phyloP scores from a whole-genome alignment of 2,329 filamentous ascomycete species.

The Colletotrichum sp. region DNA sequence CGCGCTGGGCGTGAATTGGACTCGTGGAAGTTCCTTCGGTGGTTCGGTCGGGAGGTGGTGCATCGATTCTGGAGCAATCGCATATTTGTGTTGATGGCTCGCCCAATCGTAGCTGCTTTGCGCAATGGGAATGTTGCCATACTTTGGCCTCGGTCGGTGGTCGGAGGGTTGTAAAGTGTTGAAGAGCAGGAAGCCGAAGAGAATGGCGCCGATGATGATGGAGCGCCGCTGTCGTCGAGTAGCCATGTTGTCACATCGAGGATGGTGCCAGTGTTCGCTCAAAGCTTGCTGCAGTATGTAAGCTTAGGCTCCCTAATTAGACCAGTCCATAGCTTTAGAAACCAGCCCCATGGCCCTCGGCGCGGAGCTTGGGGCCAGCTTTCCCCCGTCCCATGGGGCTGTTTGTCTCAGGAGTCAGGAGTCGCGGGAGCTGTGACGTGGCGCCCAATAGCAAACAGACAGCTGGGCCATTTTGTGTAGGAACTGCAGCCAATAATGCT shows the following conservation, averaged over 20 bases:
- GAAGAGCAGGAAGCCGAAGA: conserved; percentile 7
- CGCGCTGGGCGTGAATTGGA: conserved; percentile 15
- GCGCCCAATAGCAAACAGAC: background rate
- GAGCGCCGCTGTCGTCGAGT: conserved; percentile 19
- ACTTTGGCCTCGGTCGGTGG: background rate
- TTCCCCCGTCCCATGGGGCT: background rate
- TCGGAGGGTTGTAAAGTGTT: background rate
- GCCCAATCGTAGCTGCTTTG: conserved; percentile 22
- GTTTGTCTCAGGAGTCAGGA: background rate
- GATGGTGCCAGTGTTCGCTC: background rate
- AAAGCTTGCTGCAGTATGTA: background rate
- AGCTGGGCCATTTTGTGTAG: background rate
- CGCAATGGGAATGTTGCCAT: conserved; percentile 2
- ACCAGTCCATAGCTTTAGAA: background rate
- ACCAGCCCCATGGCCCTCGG: background rate
- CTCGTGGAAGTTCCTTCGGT: conserved; percentile 1
- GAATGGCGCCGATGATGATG: conserved; percentile 9
- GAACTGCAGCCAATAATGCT: background rate
- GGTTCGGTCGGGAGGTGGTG: conserved; percentile 2
- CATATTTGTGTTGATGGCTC: conserved; percentile 7
- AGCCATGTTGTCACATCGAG: conserved; percentile 18
- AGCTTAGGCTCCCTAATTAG: background rate
- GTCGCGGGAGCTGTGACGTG: background rate
- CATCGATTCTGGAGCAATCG: conserved; percentile 11
- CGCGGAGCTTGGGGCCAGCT: background rate